Evolutionary conservation across 2,329 filamentous ascomycete species (phyloP).

Genomic region (Triangularia setosa): DNA sequence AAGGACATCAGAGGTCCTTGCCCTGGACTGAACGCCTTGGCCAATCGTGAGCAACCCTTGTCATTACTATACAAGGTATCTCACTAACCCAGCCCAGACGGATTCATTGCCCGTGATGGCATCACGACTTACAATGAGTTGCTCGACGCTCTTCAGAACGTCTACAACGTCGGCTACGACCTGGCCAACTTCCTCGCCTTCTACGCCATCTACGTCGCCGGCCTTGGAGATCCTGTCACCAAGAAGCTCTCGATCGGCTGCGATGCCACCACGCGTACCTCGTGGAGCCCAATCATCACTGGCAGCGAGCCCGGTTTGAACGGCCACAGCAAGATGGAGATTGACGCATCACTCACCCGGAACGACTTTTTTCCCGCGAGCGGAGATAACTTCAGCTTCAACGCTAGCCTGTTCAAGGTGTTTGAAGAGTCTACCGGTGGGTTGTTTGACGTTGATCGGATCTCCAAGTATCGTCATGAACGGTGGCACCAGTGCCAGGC

Average conservation of each 20-base stretch:
- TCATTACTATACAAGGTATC: neutral
- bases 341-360: conserved; percentile 5
- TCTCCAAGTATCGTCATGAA: conserved; percentile 4
- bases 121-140: conserved; percentile 4
- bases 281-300: neutral
- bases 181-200: conserved; percentile 6
- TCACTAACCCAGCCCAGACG: neutral
- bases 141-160: conserved; percentile 5
- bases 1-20: conserved; percentile 6
- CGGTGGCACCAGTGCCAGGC: conserved; percentile 5
- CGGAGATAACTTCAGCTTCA: conserved; percentile 7
- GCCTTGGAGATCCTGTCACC: conserved; percentile 5
- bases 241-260: conserved; percentile 6
- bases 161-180: conserved; percentile 8
- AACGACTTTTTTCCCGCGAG: conserved; percentile 5
- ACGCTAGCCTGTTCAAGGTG: conserved; percentile 2
- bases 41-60: neutral
- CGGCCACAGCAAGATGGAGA: conserved; percentile 11
- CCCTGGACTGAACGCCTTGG: conserved; percentile 4
- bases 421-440: conserved; percentile 4
- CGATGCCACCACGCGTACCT: conserved; percentile 4
- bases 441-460: neutral
- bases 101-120: conserved; percentile 7
- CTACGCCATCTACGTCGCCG: conserved; percentile 8
- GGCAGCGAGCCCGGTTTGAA: conserved; percentile 4